A percentile compares a stretch with the other conserved stretches of the same genome.
Evolutionary conservation across 2,329 filamentous ascomycete species (phyloP).

Genomic region (Neopestalotiopsis sp.): DNA sequence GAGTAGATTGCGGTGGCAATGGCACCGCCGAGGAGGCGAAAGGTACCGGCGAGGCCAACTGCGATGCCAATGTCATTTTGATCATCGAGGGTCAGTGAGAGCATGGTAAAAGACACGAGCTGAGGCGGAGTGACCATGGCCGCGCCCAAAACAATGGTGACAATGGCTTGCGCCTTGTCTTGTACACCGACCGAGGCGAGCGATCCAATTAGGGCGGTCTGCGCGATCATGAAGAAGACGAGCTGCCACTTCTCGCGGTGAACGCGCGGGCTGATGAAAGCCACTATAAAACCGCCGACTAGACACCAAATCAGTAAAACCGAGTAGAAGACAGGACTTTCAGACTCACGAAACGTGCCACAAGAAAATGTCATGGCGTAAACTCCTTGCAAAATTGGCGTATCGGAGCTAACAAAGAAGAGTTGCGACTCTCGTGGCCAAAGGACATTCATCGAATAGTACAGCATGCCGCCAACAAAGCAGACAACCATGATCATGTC

Average conservation of each 20-base stretch:
- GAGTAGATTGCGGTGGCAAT: conserved; percentile 44
- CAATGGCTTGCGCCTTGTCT: conserved; percentile 39
- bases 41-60: conserved; percentile 41
- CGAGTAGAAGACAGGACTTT: background rate
- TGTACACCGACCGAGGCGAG: conserved; percentile 38
- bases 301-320: no score
- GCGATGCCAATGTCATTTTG: conserved; percentile 41
- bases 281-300: conserved; percentile 32
- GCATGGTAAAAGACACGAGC: conserved; percentile 39
- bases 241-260: conserved; percentile 43
- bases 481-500: conserved; percentile 36
- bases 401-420: conserved; percentile 29
- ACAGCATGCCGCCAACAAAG: conserved; percentile 37
- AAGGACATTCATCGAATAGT: conserved; percentile 37
- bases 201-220: conserved; percentile 41
- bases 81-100: conserved; percentile 39
- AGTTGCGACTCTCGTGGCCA: conserved; percentile 35
- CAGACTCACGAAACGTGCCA: conserved; percentile 30
- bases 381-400: conserved; percentile 31
- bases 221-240: conserved; percentile 34
- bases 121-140: conserved; percentile 37
- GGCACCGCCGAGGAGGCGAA: conserved; percentile 41
- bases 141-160: conserved; percentile 36
- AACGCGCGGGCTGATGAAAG: conserved; percentile 35
- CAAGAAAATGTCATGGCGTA: conserved; percentile 35